phyloP scores from a whole-genome alignment of 805 yeast genomes.

The Monosporozyma yasuniensis region DNA sequence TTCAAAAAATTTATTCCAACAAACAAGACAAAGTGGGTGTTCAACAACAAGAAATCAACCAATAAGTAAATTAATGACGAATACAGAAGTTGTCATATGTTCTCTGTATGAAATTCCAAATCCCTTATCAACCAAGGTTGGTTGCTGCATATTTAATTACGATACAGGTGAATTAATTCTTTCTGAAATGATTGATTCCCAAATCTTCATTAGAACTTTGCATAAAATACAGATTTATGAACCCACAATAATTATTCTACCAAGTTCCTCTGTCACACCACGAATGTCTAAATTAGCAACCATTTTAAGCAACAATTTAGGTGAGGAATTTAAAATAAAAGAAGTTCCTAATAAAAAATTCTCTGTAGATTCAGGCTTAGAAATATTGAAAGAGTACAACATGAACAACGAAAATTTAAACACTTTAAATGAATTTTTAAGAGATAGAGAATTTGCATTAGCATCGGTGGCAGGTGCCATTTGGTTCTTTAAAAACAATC shows the following conservation, averaged over 20 bases:
- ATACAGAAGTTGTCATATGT: slow-evolving; percentile 18
- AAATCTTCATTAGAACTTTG: slow-evolving; percentile 37
- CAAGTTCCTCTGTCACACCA: slow-evolving; percentile 24
- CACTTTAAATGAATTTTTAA: slow-evolving; percentile 14
- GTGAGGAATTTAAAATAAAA: slow-evolving; percentile 18
- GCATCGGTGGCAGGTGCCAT: slow-evolving; percentile 31
- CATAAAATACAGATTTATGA: slow-evolving; percentile 32
- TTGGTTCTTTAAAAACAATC: slow-evolving; percentile 13
- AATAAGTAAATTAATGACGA: neutral
- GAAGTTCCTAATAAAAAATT: slow-evolving; percentile 24
- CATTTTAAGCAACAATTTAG: slow-evolving; percentile 30
- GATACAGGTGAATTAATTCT: slow-evolving; percentile 33
- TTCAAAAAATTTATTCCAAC: neutral
- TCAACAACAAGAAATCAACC: neutral
- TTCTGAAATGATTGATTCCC: slow-evolving; percentile 36
- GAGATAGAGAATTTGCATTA: slow-evolving; percentile 27
- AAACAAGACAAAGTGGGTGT: neutral
- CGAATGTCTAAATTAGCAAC: slow-evolving; percentile 28
- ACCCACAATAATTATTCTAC: slow-evolving; percentile 32
- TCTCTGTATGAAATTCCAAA: slow-evolving; percentile 24
- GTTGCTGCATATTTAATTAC: slow-evolving; percentile 33
- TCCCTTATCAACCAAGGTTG: slow-evolving; percentile 27
- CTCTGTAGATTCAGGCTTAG: slow-evolving; percentile 21
- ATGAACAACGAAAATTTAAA: slow-evolving; percentile 6
- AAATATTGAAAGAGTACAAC: slow-evolving; percentile 14